These are phyloP conservation scores for Cercospora citrullina DNA, from an alignment of 2,329 filamentous ascomycete genomes.

Conservation along the genomic window DNA sequence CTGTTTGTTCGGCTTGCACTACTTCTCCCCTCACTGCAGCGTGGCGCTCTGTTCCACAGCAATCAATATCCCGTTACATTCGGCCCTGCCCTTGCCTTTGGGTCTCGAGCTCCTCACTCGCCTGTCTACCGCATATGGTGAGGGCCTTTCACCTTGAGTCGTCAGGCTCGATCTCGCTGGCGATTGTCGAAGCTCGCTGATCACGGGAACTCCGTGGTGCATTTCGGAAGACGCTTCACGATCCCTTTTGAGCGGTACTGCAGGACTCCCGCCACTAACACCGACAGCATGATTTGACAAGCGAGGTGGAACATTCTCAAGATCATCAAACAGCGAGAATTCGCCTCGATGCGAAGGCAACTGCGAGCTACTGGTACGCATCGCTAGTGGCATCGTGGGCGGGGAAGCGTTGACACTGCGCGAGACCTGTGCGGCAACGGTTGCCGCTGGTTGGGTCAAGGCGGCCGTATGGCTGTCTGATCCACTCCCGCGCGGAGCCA, in stretches of 20 bases:
- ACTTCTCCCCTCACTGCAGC: neutral
- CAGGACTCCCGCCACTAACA: neutral
- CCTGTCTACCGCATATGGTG: neutral
- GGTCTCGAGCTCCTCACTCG: neutral
- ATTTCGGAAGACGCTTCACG: neutral
- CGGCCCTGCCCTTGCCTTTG: neutral
- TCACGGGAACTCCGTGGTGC: neutral
- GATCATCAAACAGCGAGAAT: neutral
- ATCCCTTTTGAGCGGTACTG: neutral
- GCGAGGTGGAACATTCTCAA: neutral
- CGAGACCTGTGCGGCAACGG: neutral
- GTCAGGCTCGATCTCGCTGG: neutral
- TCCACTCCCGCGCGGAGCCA: neutral
- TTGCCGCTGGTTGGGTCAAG: neutral
- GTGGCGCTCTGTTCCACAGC: neutral
- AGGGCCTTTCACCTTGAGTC: neutral
- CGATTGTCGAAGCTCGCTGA: neutral
- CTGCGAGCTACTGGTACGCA: neutral
- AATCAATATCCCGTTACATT: neutral
- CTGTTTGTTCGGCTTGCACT: neutral
- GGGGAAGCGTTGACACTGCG: neutral
- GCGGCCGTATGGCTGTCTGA: neutral
- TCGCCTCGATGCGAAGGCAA: neutral
- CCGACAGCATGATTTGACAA: neutral
- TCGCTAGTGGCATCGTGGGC: neutral